phyloP scores from a whole-genome alignment of 1,139 yeast species.

The Scheffersomyces parashehatae region DNA sequence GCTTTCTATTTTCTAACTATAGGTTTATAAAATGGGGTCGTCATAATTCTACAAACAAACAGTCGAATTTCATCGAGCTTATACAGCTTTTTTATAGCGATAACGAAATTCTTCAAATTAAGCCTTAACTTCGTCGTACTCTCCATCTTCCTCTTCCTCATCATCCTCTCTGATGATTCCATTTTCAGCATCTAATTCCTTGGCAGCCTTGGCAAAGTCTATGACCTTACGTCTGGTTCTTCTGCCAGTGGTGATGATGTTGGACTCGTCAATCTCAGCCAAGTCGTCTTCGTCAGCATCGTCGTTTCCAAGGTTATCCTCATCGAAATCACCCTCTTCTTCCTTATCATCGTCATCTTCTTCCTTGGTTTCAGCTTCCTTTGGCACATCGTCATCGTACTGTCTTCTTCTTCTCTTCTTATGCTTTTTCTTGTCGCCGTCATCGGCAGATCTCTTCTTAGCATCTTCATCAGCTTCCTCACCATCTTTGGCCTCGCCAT shows the following conservation, averaged over 20 bases:
- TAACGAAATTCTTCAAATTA: background rate
- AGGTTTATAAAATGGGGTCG: too few species aligned
- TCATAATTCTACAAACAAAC: too few species aligned
- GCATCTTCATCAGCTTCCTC: constrained; percentile 18
- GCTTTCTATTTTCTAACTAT: too few species aligned
- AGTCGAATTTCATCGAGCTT: too few species aligned
- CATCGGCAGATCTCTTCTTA: constrained; percentile 9
- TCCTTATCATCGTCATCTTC: constrained; percentile 53
- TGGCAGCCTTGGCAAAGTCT: constrained; percentile 85
- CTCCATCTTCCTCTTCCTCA: constrained; percentile 47
- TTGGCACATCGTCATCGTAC: constrained; percentile 33
- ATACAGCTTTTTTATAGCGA: too few species aligned
- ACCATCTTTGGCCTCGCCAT: constrained; percentile 10
- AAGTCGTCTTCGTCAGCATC: constrained; percentile 78
- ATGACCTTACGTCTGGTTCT: constrained; percentile 90
- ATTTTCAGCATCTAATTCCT: constrained; percentile 58
- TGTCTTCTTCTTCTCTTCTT: constrained; percentile 41
- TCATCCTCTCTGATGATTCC: constrained; percentile 29
- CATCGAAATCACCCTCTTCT: constrained; percentile 42
- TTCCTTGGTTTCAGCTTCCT: constrained; percentile 29
- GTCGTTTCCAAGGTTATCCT: constrained; percentile 31
- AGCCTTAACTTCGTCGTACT: constrained; percentile 35
- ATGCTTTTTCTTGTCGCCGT: constrained; percentile 31
- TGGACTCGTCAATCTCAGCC: constrained; percentile 79
- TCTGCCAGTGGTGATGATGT: constrained; percentile 81